These are phyloP conservation scores for Porodaedalea pini DNA, from an alignment of 1,284 basidiomycete species.

Conservation along the genomic window DNA sequence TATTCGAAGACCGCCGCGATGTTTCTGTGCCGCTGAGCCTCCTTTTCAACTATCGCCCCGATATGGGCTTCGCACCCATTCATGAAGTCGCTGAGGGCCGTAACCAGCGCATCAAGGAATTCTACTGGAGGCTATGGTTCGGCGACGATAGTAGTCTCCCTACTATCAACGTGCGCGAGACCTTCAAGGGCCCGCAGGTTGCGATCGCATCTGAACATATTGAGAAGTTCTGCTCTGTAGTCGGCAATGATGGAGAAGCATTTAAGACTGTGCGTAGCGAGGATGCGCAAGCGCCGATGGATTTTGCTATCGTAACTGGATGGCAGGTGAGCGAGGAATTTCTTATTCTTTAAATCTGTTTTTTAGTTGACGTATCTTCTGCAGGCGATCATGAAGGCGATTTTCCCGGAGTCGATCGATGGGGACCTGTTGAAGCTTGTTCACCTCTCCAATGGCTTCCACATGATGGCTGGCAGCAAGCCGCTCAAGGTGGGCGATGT, in stretches of 20 bases:
- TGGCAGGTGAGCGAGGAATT: slow-evolving; percentile 73
- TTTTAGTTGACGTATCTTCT: slow-evolving; percentile 5
- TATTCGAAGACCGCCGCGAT: slow-evolving; percentile 83
- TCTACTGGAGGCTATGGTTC: slow-evolving; percentile 97
- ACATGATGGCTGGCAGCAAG: slow-evolving; percentile 73
- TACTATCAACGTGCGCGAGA: slow-evolving; percentile 69
- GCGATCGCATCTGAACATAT: slow-evolving; percentile 74
- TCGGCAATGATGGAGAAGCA: slow-evolving; percentile 88
- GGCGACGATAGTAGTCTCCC: slow-evolving; percentile 79
- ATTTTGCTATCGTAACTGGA: slow-evolving; percentile 96
- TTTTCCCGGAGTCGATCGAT: slow-evolving; percentile 89
- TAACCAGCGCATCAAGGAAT: slow-evolving; percentile 91
- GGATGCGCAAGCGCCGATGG: slow-evolving; percentile 87
- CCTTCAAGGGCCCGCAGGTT: slow-evolving; percentile 82
- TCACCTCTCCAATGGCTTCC: slow-evolving; percentile 96
- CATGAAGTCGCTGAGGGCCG: slow-evolving; percentile 86
- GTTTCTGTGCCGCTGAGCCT: slow-evolving; percentile 79
- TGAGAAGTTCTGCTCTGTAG: slow-evolving; percentile 88
- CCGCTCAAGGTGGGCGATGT: slow-evolving; percentile 84
- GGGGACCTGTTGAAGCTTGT: slow-evolving; percentile 95
- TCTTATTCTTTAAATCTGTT: neutral
- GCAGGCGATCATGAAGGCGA: slow-evolving; percentile 93
- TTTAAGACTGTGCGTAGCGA: slow-evolving; percentile 79
- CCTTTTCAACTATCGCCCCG: slow-evolving; percentile 84
- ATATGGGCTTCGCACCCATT: slow-evolving; percentile 88